Conservation (phyloP, 208 protist genomes). For the Angomonas ambiguus region DNA sequence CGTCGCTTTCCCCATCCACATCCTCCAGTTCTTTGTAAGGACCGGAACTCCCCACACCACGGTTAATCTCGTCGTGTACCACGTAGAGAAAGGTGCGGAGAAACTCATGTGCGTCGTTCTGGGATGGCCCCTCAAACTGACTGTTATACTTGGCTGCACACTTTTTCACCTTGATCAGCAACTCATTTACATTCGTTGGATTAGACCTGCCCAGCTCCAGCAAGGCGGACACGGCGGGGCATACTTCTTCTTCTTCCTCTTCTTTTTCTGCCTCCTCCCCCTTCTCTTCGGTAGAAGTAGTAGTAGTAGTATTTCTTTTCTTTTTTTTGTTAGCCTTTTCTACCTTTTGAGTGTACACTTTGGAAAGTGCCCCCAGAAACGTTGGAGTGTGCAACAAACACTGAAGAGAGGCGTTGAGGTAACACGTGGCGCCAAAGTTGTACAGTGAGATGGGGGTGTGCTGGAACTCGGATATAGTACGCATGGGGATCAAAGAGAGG, state of each 20-base stretch:
- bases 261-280: not conserved
- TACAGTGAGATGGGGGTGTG: conserved; percentile 43
- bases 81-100: conserved; percentile 80
- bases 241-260: not conserved
- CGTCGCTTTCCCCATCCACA: conserved; percentile 51
- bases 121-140: conserved; percentile 68
- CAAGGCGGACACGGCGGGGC: conserved; percentile 30
- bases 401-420: conserved; percentile 95
- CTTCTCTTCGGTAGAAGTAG: not conserved
- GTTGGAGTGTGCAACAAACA: conserved; percentile 73
- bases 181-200: conserved; percentile 7
- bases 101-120: conserved; percentile 91
- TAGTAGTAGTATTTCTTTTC: not conserved
- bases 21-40: conserved; percentile 49
- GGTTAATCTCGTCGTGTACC: conserved; percentile 86
- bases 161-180: conserved; percentile 57
- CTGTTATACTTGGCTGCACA: conserved; percentile 56
- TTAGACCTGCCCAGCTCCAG: conserved; percentile 16
- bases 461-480: not conserved
- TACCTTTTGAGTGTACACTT: conserved; percentile 8
- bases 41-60: conserved; percentile 20
- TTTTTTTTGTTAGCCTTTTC: conserved; percentile 20
- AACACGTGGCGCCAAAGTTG: conserved; percentile 96
- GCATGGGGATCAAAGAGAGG: not conserved
- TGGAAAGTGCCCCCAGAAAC: conserved; percentile 32